Evolutionary conservation across 2,329 filamentous ascomycete species (phyloP), one percentile per base, ranked within the genome.

Genomic region (Trichoderma sp.): DNA sequence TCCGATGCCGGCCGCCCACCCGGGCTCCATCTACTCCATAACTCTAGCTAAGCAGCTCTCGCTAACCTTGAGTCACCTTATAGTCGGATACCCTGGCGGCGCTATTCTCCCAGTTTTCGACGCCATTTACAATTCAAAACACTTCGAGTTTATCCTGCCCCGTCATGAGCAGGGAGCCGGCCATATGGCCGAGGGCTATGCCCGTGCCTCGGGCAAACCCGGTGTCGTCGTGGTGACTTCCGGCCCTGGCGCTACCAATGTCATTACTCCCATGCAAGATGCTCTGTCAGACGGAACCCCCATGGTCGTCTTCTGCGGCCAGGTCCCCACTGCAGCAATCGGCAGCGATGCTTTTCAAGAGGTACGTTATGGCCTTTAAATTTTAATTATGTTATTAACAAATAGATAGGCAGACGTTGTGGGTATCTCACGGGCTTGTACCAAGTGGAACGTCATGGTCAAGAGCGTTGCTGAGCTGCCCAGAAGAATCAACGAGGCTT

Each of bases 371-470:
- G 11, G 1, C 32, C 4, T 34, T 34, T 4, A 12, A 34, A 34
- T 34, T 34, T 34, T 5, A 13, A 34, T 34, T 34, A 34, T 34
- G 4, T 34, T 12, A 34, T 34, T 34, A 34, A 34, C 32, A 34
- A 34, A 34, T 34, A 34, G 1, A 34, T 34, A 34, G 34, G 95
- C 94, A 72, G 96, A 99, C 79, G 91, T 97, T 43, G 87, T 98
- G 72, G 95, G 95, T 76, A 98, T 99, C 28, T 97, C 94, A 39
- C 89, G 95, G 78, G 91, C 95, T 23, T 98, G 95, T 87, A 98
- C 95, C 76, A 98, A 98, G 86, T 99, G 96, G 96, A 98, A 98
- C 78, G 94, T 97, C 73, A 97, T 98, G 94, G 94, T 98, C 63
- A 98, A 97, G 88, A 95, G 92, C 81, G 91, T 97, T 70, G 94